phyloP scores from a whole-genome alignment of 1,139 yeast genomes.

The Petasospora fabianii region DNA sequence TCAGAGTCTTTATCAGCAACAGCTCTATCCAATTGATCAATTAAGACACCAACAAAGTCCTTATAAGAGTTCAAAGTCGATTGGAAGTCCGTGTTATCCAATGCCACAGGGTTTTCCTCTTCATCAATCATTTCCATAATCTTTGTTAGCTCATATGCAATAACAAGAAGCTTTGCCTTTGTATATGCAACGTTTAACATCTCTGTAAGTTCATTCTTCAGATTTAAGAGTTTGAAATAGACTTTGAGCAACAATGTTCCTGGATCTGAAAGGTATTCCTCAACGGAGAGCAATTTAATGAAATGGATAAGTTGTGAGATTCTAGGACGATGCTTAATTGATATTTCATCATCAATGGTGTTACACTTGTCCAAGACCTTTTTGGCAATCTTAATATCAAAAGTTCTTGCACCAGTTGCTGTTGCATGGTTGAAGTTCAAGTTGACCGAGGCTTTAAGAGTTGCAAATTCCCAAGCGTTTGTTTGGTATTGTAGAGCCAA shows the following conservation, averaged over 20 bases:
- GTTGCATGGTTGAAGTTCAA: constrained; percentile 14
- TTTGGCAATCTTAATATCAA: constrained; percentile 20
- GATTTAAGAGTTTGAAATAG: constrained; percentile 24
- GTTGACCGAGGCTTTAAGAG: constrained; percentile 20
- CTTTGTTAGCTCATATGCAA: constrained; percentile 21
- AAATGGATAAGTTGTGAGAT: constrained; percentile 13
- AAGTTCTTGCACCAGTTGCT: constrained; percentile 7
- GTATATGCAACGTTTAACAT: constrained; percentile 23
- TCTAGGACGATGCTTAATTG: constrained; percentile 3
- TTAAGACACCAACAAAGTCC: constrained; percentile 31
- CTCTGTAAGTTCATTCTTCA: constrained; percentile 22
- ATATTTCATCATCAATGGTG: constrained; percentile 20
- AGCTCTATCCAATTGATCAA: constrained; percentile 32
- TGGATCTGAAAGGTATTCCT: constrained; percentile 27
- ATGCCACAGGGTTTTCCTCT: constrained; percentile 19
- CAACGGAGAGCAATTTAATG: constrained; percentile 17
- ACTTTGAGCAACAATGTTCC: constrained; percentile 25
- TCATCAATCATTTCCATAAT: constrained; percentile 22
- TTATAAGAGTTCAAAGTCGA: constrained; percentile 25
- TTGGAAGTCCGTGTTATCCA: constrained; percentile 25
- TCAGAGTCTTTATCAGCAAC: constrained; percentile 28
- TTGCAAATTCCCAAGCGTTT: constrained; percentile 24
- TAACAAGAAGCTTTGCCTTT: constrained; percentile 25
- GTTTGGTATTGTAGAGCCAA: constrained; percentile 14
- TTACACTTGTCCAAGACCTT: constrained; percentile 19